phyloP scores from a whole-genome alignment of 306 rosid genomes.

The Cucumis cinereus region DNA sequence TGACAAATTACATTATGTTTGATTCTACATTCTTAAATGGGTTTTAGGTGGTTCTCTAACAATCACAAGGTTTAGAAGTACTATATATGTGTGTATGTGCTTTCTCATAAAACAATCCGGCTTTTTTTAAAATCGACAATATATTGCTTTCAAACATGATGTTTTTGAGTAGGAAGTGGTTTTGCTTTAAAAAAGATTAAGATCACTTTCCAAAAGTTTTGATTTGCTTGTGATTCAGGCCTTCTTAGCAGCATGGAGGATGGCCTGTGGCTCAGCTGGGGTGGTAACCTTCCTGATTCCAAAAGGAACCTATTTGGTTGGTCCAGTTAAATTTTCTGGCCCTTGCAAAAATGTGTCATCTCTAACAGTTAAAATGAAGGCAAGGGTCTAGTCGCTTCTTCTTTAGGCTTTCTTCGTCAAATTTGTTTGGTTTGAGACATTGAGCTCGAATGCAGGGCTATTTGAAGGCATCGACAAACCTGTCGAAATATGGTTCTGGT shows the following conservation, averaged over 20 bases:
- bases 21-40: background rate
- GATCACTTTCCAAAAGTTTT: background rate
- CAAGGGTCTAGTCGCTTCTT: conserved; percentile 7
- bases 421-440: background rate
- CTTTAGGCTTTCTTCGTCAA: background rate
- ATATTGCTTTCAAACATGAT: background rate
- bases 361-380: conserved; percentile 25
- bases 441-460: conserved; percentile 21
- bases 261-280: conserved; percentile 28
- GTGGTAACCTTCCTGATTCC: conserved; percentile 25
- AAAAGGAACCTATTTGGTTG: conserved; percentile 29
- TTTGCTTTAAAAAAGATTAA: background rate
- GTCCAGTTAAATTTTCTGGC: conserved; percentile 26
- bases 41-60: background rate
- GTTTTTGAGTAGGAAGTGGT: background rate
- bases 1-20: background rate
- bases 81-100: background rate
- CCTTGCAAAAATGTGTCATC: conserved; percentile 29
- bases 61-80: background rate
- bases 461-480: conserved; percentile 33
- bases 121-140: background rate
- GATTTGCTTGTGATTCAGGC: conserved; percentile 20
- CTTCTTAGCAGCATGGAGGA: conserved; percentile 27
- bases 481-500: conserved; percentile 22
- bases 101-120: background rate